Base-by-base conservation (phyloP, 352 stramenopile species). In the Phytophthora agathidicida region DNA sequence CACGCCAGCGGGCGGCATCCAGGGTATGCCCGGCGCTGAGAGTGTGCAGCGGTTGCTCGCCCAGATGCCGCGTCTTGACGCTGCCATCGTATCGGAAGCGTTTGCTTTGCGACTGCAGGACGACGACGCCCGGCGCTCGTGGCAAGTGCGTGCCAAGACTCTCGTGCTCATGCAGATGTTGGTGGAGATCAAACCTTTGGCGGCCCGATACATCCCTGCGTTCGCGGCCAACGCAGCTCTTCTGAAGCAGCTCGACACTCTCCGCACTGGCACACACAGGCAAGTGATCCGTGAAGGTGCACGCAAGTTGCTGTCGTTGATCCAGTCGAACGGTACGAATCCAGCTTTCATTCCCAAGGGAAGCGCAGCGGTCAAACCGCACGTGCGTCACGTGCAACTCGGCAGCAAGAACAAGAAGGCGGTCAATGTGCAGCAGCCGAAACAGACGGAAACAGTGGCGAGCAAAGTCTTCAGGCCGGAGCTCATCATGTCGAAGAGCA, bases 131-230 rank as follows among this genome's bases (percentile, higher is more conserved):
- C 45, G 36, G 9, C 22, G 41, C 9, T 65, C 62, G 31, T 90
- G 77, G 77, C 80, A 88, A 42, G 60, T 82, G 26, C 77, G 73
- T 19, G 75, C 73, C 10, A 88, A 86, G 54, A 51, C 63, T 17
- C 54, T 90, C 24, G 64, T 84, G 41, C 50, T 90, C 13, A 68
- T 90, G 62, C 63, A 85, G 32, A 56, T 82, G 45, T 33, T 88
- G n/a, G 57, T 82, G 11, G 75, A 89, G 50, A 76, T 75, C 44
- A 62, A 68, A 16, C 53, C 71, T 3, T 74, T 84, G 10, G 48
- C 73, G 23, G 39, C 20, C 1, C 39, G 38, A 13, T 86, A 78
- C 28, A 28, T 84, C 20, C 51, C 66, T 7, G 53, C 51, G 8
- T 73, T 89, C 36, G 39, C 41, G 3, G 27, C 60, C 11, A 60